These are phyloP conservation scores for Neoarthrinium moseri DNA, from an alignment of 2,329 filamentous ascomycete species.

Conservation along the genomic window DNA sequence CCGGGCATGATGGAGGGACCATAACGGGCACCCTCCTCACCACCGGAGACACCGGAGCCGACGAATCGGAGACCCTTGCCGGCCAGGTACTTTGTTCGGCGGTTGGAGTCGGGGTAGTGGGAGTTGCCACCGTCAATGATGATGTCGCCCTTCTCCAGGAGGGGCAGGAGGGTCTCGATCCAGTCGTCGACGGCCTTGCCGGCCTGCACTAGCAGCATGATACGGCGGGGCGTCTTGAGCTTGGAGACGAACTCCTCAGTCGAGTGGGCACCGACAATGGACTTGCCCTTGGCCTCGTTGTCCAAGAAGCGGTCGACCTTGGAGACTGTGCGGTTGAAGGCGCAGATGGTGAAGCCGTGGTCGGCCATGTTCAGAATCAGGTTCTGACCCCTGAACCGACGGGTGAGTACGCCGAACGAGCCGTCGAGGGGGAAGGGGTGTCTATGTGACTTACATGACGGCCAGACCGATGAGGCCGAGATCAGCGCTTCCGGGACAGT, in stretches of 20 bases:
- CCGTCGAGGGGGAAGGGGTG: background rate
- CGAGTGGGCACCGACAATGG: constrained; percentile 88
- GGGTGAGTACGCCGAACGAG: background rate
- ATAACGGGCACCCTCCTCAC: constrained; percentile 98
- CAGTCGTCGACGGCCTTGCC: constrained; percentile 98
- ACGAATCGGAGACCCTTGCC: constrained; percentile 92
- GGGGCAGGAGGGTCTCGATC: constrained; percentile 90
- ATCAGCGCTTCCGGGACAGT: constrained; percentile 69
- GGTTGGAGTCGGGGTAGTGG: constrained; percentile 98
- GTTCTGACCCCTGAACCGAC: constrained; percentile 67
- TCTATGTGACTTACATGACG: constrained; percentile 66
- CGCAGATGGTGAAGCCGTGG: constrained; percentile 93
- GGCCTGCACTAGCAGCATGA: constrained; percentile 99
- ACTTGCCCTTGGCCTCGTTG: constrained; percentile 94
- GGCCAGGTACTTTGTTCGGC: constrained; percentile 84
- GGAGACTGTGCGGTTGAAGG: constrained; percentile 97
- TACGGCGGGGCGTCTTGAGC: constrained; percentile 93
- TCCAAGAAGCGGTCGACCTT: constrained; percentile 95
- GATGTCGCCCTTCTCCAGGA: constrained; percentile 86
- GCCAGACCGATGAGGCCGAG: constrained; percentile 90
- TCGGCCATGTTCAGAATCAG: constrained; percentile 88
- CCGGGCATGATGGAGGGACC: constrained; percentile 98
- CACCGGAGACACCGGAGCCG: constrained; percentile 95
- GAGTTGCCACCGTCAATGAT: constrained; percentile 99
- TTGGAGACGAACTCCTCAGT: constrained; percentile 93